These are phyloP conservation scores for Fusarium sp. DNA, from an alignment of 2,329 filamentous ascomycete species.

Conservation along the genomic window DNA sequence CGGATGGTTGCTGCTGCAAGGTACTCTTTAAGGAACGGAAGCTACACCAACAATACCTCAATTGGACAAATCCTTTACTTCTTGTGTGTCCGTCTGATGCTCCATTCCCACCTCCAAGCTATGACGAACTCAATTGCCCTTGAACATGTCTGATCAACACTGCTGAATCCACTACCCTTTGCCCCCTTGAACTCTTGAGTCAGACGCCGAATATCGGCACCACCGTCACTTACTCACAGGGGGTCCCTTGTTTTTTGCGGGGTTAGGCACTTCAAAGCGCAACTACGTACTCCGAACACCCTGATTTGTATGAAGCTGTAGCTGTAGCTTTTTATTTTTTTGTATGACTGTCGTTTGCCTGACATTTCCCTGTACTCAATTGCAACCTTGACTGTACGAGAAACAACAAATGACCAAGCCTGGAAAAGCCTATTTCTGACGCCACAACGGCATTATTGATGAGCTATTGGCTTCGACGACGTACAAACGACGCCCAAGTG, in stretches of 20 bases:
- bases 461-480: neutral
- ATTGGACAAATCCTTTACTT: neutral
- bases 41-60: neutral
- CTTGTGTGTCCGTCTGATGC: neutral
- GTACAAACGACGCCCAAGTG: neutral
- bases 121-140: conserved; percentile 12
- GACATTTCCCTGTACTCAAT: neutral
- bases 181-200: neutral
- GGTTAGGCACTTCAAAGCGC: conserved; percentile 3
- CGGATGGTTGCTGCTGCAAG: neutral
- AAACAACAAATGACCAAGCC: neutral
- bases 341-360: neutral
- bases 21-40: neutral
- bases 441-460: neutral
- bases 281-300: neutral
- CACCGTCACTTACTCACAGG: conserved; percentile 1
- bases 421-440: neutral
- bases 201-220: conserved; percentile 13
- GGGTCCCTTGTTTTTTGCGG: conserved; percentile 13
- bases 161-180: conserved; percentile 3
- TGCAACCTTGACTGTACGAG: neutral
- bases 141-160: conserved; percentile 4
- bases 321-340: neutral
- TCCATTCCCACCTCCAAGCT: neutral
- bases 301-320: neutral